Evolutionary conservation across 2,329 filamentous ascomycete genomes (phyloP), one percentile per base, ranked within the genome.

Genomic region (Calonectria pauciramosa): DNA sequence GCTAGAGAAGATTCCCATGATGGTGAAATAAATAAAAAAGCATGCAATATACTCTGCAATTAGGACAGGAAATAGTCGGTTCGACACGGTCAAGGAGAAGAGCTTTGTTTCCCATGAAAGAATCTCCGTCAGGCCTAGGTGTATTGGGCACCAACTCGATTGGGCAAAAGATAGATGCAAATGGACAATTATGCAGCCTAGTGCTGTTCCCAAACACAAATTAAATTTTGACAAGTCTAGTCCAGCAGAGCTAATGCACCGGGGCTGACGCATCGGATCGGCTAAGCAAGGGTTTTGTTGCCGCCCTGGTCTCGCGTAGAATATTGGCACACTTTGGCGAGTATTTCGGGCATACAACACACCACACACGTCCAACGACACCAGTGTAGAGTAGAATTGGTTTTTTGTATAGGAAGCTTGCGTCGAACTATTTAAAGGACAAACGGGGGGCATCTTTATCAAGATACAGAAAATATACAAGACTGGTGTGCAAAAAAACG

Each of bases 401-500:
- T n/a, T n/a, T 41, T 26, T 26, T 63, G 34, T 63, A 18, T 63
- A 59, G 36, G 36, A 60, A 60, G 56, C 56, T 63, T 63, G 56
- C 56, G 56, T 63, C 36, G 20, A 63, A 63, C 56, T 38, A 32
- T 56, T 18, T 32, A 56, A 56, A 56, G 26, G 23, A 10, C 36
- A 60, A 60, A 34, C 32, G 56, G 34, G 2, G 56, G 16, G 23
- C 56, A 63, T 63, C 56, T 63, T 28, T 56, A 28, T 63, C n/a
- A 63, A 63, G 56, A 63, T 63, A 13, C 36, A 63, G 56, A 63
- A 63, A 41, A 63, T 63, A 63, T 63, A 63, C 56, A 63, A 63
- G 56, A 63, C 56, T 63, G 56, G 56, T 32, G 26, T 13, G 16
- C 41, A 44, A 44, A 44, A 63, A 56, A 59, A 36, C n/a, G 34